Evolutionary conservation across 2,329 filamentous ascomycete genomes (phyloP), one percentile per base, ranked within the genome.

Genomic region (Fusarium napiforme): DNA sequence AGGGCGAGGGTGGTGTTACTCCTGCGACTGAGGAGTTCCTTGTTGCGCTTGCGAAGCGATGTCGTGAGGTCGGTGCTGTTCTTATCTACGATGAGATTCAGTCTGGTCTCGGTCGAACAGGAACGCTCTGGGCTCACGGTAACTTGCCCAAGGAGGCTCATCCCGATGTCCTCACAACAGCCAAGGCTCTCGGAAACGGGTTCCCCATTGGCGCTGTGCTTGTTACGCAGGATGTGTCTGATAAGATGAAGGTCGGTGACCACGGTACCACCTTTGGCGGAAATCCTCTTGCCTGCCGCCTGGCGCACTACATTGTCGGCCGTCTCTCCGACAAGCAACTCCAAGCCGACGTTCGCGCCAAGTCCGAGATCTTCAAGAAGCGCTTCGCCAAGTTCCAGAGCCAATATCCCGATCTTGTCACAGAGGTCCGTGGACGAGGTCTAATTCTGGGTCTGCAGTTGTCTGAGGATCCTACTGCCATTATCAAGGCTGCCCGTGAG

Each of bases 51-150:
- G 94, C 94, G 66, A 89, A 89, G 79, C 90, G 95, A 67, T 98
- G 95, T 83, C 92, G 91, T 63, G 92, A 94, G 77, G 94, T 98
- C 37, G 94, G 94, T 58, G 95, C 96, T 4, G 90, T 98, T 7
- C 85, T 99, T 64, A 93, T 98, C 79, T 96, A 96, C 82, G 96
- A 99, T 79, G 96, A 99, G 86, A 99, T 99, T 72, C 96, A 99
- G 84, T 98, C 95, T 82, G 96, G 96, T 60, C 87, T 99, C 39
- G 91, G 92, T 32, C 92, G 96, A 59, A 98, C 96, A 3, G 96
- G 96, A 40, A 88, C 87, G 18, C 88, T 99, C 77, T 99, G 96
- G 96, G 96, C 96, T 1, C 96, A 99, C 80, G 87, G 87, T 16
- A 86, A 87, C 65, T 87, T 96, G 30, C 92, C 93, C 40, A 85